Conservation (phyloP, 345 rosid species). For the Limnanthes douglasii region DNA sequence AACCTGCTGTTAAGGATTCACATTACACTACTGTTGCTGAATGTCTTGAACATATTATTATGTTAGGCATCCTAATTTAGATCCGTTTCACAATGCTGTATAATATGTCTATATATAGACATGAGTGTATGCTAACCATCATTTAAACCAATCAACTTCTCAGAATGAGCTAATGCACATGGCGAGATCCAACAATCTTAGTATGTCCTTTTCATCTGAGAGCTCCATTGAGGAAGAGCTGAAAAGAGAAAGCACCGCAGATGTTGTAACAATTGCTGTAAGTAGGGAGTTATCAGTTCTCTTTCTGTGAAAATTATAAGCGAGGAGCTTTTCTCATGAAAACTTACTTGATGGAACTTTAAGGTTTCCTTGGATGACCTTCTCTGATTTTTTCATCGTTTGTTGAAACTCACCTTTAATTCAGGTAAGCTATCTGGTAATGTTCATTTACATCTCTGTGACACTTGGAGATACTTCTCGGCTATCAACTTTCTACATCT, state of each 20-base stretch:
- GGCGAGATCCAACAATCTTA: constrained; percentile 60
- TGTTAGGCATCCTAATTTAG: no score
- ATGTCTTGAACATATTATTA: no score
- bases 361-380: constrained; percentile 3
- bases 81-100: no score
- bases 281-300: constrained; percentile 11
- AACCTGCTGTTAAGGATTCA: background rate
- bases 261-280: constrained; percentile 65
- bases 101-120: no score
- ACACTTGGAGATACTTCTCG: constrained; percentile 65
- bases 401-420: constrained; percentile 1
- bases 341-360: background rate
- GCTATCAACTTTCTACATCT: constrained; percentile 45
- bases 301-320: constrained; percentile 2
- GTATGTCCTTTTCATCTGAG: constrained; percentile 88
- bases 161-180: constrained; percentile 68
- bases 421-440: constrained; percentile 90
- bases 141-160: constrained; percentile 6
- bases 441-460: constrained; percentile 85
- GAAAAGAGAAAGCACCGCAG: constrained; percentile 95
- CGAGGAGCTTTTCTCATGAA: background rate
- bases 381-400: background rate
- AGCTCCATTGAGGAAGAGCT: constrained; percentile 95
- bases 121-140: no score
- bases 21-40: background rate